Conservation (phyloP, 2,329 filamentous ascomycete species). For the Alternaria sp. region DNA sequence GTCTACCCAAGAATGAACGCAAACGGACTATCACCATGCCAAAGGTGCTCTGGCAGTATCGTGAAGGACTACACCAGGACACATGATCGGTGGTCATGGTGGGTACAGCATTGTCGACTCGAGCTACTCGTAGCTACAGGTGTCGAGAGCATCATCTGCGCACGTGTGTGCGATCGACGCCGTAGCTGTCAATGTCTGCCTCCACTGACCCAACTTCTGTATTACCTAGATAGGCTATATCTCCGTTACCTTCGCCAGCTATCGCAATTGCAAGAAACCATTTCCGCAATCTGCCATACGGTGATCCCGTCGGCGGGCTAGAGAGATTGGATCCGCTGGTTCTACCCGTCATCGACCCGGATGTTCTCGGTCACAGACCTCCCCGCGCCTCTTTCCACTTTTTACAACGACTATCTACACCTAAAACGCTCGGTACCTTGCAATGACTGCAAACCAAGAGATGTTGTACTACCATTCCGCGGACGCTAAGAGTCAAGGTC, state of each 20-base stretch:
- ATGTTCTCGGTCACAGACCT: constrained; percentile 4
- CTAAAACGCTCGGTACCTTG: background rate
- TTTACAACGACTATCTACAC: background rate
- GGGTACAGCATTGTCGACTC: background rate
- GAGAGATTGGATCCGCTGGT: background rate
- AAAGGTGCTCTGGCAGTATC: background rate
- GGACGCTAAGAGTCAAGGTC: constrained; percentile 9
- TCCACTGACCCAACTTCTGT: constrained; percentile 1
- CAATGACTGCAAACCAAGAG: background rate
- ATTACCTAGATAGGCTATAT: constrained; percentile 11
- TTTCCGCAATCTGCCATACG: constrained; percentile 14
- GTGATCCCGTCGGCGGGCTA: constrained; percentile 12
- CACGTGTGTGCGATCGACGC: background rate
- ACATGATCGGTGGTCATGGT: background rate
- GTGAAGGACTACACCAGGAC: background rate
- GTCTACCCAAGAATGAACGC: constrained; percentile 11
- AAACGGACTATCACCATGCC: constrained; percentile 14
- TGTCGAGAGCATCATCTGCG: background rate
- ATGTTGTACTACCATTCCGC: constrained; percentile 4
- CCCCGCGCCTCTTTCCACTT: constrained; percentile 11
- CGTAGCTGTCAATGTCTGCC: background rate
- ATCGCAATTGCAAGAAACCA: constrained; percentile 2
- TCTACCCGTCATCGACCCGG: constrained; percentile 10
- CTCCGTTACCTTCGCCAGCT: background rate
- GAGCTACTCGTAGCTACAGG: background rate